These are phyloP conservation scores for Scheffersomyces coipomensis DNA, from an alignment of 805 yeast genomes.

Conservation along the genomic window DNA sequence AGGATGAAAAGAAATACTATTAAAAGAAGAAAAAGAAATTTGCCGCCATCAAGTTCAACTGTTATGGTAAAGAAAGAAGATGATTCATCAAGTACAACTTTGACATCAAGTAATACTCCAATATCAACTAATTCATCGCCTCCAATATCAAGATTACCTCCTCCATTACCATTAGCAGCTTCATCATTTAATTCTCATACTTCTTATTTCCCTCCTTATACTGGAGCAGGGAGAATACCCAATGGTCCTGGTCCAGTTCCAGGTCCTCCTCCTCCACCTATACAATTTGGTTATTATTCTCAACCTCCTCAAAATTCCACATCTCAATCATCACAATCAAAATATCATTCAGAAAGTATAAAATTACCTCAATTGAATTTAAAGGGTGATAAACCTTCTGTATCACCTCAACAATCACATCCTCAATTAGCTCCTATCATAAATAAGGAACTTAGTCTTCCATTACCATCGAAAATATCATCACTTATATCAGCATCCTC, in stretches of 20 bases:
- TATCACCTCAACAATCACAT: neutral
- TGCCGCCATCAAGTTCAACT: too few relatives aligned
- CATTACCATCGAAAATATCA: neutral
- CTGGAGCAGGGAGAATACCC: constrained; percentile 33
- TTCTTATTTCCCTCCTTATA: constrained; percentile 28
- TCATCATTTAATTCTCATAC: constrained; percentile 1
- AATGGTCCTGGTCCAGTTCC: constrained; percentile 45
- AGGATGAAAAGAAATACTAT: constrained; percentile 71
- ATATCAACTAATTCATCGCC: constrained; percentile 1
- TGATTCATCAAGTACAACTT: neutral
- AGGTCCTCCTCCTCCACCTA: constrained; percentile 34
- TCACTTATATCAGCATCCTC: constrained; percentile 1
- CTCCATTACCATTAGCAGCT: constrained; percentile 6
- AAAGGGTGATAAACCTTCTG: neutral
- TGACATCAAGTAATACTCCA: neutral
- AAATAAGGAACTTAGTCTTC: neutral
- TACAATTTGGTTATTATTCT: constrained; percentile 4
- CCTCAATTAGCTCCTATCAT: neutral
- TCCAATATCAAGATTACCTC: neutral
- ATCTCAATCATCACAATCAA: constrained; percentile 1
- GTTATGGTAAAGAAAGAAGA: constrained; percentile 1
- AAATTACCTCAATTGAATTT: neutral
- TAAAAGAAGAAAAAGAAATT: constrained; percentile 64
- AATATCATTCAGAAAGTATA: neutral
- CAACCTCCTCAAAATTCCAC: constrained; percentile 6